Evolutionary conservation across 2,329 filamentous ascomycete genomes (phyloP).

Genomic region (Thelonectria olida): DNA sequence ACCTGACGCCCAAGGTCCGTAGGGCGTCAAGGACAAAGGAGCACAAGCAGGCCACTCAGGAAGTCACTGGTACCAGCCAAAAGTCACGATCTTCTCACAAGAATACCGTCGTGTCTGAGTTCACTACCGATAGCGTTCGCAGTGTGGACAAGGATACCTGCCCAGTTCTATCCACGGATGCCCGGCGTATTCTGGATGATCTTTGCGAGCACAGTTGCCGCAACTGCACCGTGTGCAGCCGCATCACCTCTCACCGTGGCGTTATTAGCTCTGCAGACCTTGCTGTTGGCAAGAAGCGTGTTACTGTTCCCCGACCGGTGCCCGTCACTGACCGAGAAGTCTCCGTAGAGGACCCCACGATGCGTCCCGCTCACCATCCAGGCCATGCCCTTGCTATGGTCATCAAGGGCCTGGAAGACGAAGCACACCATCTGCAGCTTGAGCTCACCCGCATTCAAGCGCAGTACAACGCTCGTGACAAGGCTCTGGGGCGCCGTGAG

Average conservation of each 20-base stretch:
- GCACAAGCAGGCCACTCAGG: constrained; percentile 30
- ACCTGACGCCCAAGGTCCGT: constrained; percentile 37
- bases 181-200: constrained; percentile 61
- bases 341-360: constrained; percentile 60
- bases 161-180: constrained; percentile 60
- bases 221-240: constrained; percentile 67
- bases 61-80: constrained; percentile 36
- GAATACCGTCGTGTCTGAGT: constrained; percentile 33
- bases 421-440: constrained; percentile 79
- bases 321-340: constrained; percentile 71
- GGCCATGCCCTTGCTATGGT: constrained; percentile 81
- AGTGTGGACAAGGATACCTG: constrained; percentile 44
- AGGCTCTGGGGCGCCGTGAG: constrained; percentile 70
- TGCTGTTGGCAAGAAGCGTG: constrained; percentile 61
- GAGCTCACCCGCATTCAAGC: constrained; percentile 70
- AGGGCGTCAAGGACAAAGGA: constrained; percentile 32
- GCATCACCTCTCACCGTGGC: constrained; percentile 58
- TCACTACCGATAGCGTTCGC: constrained; percentile 35
- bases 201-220: constrained; percentile 64
- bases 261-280: constrained; percentile 50
- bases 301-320: constrained; percentile 71
- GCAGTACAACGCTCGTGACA: constrained; percentile 73
- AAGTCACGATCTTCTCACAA: constrained; percentile 41
- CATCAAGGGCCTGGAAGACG: constrained; percentile 83
- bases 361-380: constrained; percentile 75